Conservation (phyloP, 306 rosid genomes). For the Dryas alaskensis region DNA sequence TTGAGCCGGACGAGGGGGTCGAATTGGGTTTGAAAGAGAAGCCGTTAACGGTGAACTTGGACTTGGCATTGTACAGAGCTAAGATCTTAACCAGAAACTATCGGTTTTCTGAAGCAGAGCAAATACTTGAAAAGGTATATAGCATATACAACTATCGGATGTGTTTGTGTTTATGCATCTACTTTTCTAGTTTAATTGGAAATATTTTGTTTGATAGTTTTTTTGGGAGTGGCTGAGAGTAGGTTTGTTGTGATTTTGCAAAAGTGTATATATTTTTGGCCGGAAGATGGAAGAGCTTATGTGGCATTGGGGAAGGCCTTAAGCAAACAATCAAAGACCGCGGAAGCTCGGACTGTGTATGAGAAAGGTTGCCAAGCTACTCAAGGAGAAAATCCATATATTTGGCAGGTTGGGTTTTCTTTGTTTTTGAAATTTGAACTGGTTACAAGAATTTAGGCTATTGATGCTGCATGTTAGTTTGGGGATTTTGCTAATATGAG, state of each 20-base stretch:
- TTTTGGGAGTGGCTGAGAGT: constrained; percentile 21
- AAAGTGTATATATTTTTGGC: constrained; percentile 75
- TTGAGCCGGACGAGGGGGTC: constrained; percentile 60
- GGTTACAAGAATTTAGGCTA: too few species aligned
- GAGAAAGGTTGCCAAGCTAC: constrained; percentile 97
- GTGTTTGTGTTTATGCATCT: neutral
- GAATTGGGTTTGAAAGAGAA: constrained; percentile 44
- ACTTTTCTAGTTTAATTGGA: neutral
- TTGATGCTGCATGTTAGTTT: neutral
- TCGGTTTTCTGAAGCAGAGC: constrained; percentile 59
- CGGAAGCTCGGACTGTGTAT: constrained; percentile 75
- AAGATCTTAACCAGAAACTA: constrained; percentile 58
- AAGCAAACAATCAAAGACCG: constrained; percentile 64
- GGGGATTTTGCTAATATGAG: neutral
- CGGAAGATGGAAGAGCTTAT: constrained; percentile 88
- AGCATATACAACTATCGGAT: neutral
- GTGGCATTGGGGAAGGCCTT: constrained; percentile 76
- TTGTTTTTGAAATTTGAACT: neutral
- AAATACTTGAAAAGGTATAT: constrained; percentile 57
- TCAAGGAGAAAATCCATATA: constrained; percentile 87
- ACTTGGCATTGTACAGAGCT: constrained; percentile 71
- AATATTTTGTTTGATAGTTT: neutral
- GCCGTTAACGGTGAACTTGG: constrained; percentile 77
- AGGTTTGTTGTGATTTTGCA: constrained; percentile 7
- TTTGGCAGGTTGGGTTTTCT: constrained; percentile 79